These are phyloP conservation scores for Tylopilus subfusipes DNA, from an alignment of 768 basidiomycete genomes.

Conservation along the genomic window DNA sequence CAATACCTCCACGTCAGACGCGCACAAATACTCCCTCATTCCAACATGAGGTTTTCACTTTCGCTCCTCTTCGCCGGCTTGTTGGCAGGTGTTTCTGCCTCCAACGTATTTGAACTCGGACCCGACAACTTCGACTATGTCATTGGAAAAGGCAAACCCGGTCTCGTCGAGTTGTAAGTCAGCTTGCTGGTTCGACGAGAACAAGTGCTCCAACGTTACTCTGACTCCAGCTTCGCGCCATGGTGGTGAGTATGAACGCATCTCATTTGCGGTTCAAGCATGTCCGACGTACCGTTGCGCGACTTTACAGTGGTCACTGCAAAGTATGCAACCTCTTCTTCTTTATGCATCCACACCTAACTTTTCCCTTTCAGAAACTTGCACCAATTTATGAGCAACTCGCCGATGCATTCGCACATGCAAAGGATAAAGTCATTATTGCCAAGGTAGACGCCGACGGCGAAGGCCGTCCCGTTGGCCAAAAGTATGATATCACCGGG, in stretches of 20 bases:
- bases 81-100: constrained; percentile 57
- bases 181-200: not conserved
- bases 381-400: constrained; percentile 87
- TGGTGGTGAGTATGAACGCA: constrained; percentile 64
- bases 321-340: constrained; percentile 48
- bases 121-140: constrained; percentile 71
- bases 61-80: constrained; percentile 55
- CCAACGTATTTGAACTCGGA: constrained; percentile 80
- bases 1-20: constrained; percentile 29
- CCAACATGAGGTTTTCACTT: constrained; percentile 56
- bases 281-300: constrained; percentile 1
- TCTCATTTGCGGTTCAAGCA: not conserved
- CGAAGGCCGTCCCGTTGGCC: constrained; percentile 69
- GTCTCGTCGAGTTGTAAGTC: constrained; percentile 87
- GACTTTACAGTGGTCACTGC: constrained; percentile 68
- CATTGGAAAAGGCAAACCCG: constrained; percentile 77
- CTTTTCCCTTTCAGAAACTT: constrained; percentile 57
- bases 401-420: constrained; percentile 77
- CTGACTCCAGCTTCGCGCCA: constrained; percentile 63
- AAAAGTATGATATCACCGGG: constrained; percentile 76
- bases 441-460: constrained; percentile 95
- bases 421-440: constrained; percentile 78
- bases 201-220: constrained; percentile 1
- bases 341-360: not conserved
- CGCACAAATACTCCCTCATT: constrained; percentile 11